Conservation (phyloP, 2,329 filamentous ascomycete species). For the Magnaporthiopsis incrustans region DNA sequence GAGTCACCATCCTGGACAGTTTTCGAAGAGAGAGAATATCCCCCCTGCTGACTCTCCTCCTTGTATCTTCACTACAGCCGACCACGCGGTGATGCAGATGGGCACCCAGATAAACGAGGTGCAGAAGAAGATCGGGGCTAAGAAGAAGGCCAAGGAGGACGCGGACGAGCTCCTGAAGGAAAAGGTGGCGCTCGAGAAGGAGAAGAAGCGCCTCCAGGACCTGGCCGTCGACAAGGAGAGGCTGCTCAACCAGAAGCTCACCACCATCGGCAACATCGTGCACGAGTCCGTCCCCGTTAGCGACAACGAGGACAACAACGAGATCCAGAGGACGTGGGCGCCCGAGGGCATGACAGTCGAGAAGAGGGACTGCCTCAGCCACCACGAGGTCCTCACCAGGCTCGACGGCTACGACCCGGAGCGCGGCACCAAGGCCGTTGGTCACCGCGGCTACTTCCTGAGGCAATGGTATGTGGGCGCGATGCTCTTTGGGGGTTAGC, state of each 20-base stretch:
- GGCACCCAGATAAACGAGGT: slow-evolving; percentile 77
- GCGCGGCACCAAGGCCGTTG: slow-evolving; percentile 86
- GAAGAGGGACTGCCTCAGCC: slow-evolving; percentile 70
- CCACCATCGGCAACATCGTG: slow-evolving; percentile 83
- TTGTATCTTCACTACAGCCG: neutral
- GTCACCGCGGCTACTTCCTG: slow-evolving; percentile 89
- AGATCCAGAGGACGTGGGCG: slow-evolving; percentile 66
- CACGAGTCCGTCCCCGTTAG: slow-evolving; percentile 79
- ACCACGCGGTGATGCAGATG: slow-evolving; percentile 56
- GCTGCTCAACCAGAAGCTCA: slow-evolving; percentile 67
- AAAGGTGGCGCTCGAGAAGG: slow-evolving; percentile 58
- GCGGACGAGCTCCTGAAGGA: slow-evolving; percentile 24
- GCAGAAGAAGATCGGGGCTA: slow-evolving; percentile 82
- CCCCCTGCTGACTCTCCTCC: neutral
- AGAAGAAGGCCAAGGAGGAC: slow-evolving; percentile 93
- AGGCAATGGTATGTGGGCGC: slow-evolving; percentile 70
- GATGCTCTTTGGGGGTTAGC: neutral
- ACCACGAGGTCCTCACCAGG: slow-evolving; percentile 86
- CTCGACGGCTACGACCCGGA: slow-evolving; percentile 90
- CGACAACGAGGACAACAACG: slow-evolving; percentile 85
- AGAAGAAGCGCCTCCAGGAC: slow-evolving; percentile 74
- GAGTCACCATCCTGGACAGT: neutral
- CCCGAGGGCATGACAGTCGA: slow-evolving; percentile 64
- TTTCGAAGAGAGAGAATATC: too few species aligned
- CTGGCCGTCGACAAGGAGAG: slow-evolving; percentile 67